Conservation (phyloP, 2,329 filamentous ascomycete species). For the Paracamarosporium sp. region DNA sequence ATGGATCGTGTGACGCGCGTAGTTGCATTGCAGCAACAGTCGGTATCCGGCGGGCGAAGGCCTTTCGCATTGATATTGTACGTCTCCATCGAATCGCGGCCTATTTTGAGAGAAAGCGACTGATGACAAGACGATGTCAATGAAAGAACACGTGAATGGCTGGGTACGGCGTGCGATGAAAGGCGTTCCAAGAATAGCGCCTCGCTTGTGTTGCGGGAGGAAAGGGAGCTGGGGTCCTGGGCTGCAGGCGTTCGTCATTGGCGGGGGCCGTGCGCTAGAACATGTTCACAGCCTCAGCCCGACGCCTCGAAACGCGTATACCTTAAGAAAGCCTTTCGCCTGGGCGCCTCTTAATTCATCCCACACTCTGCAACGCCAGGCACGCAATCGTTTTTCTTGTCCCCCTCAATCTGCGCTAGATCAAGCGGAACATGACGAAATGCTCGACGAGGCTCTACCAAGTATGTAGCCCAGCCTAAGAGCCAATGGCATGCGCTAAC, state of each 20-base stretch:
- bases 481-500: constrained; percentile 20
- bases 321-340: background rate
- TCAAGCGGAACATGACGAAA: constrained; percentile 45
- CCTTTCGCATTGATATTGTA: background rate
- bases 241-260: constrained; percentile 6
- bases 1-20: constrained; percentile 11
- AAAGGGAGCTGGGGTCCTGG: background rate
- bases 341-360: background rate
- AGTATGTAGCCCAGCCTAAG: constrained; percentile 60
- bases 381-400: background rate
- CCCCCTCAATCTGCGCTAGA: background rate
- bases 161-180: background rate
- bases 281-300: constrained; percentile 9
- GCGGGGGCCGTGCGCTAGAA: constrained; percentile 3
- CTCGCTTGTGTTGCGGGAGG: background rate
- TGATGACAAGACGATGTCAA: background rate
- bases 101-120: background rate
- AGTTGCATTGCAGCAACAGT: constrained; percentile 2
- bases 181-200: constrained; percentile 7
- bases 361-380: background rate
- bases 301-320: constrained; percentile 10
- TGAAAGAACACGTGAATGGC: background rate
- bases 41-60: background rate
- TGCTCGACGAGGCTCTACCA: constrained; percentile 91
- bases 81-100: too few relatives aligned